Percentiles rank a stretch among this genome's conserved stretches.
Conservation (phyloP, 2,329 filamentous ascomycete species). For the Fusarium sp. region DNA sequence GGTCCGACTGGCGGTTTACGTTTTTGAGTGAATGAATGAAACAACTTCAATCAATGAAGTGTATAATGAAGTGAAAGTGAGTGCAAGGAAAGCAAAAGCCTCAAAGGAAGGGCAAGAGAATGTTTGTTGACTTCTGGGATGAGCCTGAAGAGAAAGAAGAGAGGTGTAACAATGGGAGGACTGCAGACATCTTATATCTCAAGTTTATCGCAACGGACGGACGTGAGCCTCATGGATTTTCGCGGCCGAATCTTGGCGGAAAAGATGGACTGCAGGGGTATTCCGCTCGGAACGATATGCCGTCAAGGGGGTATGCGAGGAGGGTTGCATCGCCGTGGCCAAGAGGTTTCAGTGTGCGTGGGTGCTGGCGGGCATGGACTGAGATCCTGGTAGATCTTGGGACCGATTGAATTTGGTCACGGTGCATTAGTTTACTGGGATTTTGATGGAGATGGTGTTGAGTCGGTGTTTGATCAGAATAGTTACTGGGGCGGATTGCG, state of each 20-base stretch:
- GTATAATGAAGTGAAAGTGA: conserved; percentile 31
- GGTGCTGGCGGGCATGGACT: background rate
- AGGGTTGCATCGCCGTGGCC: conserved; percentile 29
- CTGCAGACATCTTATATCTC: conserved; percentile 29
- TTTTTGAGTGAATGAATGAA: conserved; percentile 38
- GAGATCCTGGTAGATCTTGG: conserved; percentile 25
- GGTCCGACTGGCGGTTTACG: conserved; percentile 39
- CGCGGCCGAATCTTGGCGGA: conserved; percentile 20
- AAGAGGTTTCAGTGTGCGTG: conserved; percentile 34
- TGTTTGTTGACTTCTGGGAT: conserved; percentile 42
- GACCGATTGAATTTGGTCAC: background rate
- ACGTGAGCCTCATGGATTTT: conserved; percentile 26
- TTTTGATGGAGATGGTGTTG: background rate
- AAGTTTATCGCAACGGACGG: background rate
- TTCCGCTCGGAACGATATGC: conserved; percentile 25
- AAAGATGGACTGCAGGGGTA: conserved; percentile 13
- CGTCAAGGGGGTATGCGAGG: conserved; percentile 23
- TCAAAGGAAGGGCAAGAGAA: conserved; percentile 37
- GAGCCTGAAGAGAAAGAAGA: conserved; percentile 40
- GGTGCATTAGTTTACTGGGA: background rate
- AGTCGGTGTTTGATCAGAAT: background rate
- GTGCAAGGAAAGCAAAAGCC: conserved; percentile 37
- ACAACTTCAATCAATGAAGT: conserved; percentile 48
- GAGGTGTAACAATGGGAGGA: background rate
- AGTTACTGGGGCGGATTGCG: too few species aligned